A percentile compares a stretch with the other conserved stretches of the same genome.
Conservation (phyloP, 2,329 filamentous ascomycete species). For the Botrytis porri region DNA sequence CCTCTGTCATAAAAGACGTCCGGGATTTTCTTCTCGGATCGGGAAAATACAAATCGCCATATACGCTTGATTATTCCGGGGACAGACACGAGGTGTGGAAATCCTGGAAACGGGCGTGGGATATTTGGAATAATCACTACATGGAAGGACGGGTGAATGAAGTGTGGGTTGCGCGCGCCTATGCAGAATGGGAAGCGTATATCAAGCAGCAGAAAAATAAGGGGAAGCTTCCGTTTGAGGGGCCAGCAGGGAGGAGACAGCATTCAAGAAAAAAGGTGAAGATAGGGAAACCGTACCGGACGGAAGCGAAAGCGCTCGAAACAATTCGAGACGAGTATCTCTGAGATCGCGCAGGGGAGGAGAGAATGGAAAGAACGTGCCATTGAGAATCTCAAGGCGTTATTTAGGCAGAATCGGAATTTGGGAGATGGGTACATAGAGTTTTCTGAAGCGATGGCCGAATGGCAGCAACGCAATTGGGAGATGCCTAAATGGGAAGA, state of each 20-base stretch:
- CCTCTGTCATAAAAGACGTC: conserved; percentile 22
- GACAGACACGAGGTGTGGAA: conserved; percentile 32
- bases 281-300: not conserved
- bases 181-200: conserved; percentile 20
- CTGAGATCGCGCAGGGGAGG: not conserved
- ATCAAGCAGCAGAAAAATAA: conserved; percentile 19
- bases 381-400: not conserved
- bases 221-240: not conserved
- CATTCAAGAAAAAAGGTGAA: not conserved
- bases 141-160: conserved; percentile 32
- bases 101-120: conserved; percentile 36
- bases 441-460: not conserved
- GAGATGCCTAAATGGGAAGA: not conserved
- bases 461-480: conserved; percentile 4
- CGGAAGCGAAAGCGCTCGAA: conserved; percentile 2
- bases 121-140: conserved; percentile 37
- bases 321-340: not conserved
- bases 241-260: not conserved
- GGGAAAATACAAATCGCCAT: not conserved
- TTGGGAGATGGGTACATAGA: conserved; percentile 12
- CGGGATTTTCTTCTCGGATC: conserved; percentile 4
- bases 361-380: not conserved
- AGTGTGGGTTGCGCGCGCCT: conserved; percentile 26
- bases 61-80: not conserved
- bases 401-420: not conserved